Percentiles rank a stretch among this genome's conserved stretches.
Evolutionary conservation across 2,329 filamentous ascomycete species (phyloP).

Genomic region (Colletotrichum theobromicola): DNA sequence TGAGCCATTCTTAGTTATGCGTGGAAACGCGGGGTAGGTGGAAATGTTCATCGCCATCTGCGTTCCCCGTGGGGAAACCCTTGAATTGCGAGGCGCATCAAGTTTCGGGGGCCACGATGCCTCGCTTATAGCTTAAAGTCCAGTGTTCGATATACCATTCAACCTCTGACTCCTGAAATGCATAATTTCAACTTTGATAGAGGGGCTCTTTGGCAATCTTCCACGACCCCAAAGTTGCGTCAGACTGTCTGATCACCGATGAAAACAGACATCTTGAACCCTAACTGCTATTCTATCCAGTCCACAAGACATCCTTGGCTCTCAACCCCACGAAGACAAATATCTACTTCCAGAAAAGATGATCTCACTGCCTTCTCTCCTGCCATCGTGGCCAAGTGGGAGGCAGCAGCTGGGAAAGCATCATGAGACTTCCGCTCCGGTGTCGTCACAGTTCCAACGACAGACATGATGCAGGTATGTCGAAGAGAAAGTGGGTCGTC

Average conservation of each 20-base stretch:
- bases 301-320: neutral
- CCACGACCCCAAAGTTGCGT: neutral
- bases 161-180: neutral
- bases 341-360: neutral
- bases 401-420: neutral
- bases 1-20: fast-evolving
- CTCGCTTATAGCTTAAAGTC: too few species aligned
- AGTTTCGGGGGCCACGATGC: too few species aligned
- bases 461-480: neutral
- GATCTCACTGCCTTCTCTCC: neutral
- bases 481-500: too few species aligned
- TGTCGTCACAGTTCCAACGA: neutral
- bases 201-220: fast-evolving
- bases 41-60: neutral
- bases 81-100: too few species aligned
- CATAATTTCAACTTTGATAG: fast-evolving
- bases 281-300: fast-evolving
- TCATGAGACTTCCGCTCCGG: neutral
- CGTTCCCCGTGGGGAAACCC: neutral
- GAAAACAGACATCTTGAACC: fast-evolving
- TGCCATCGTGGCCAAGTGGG: neutral
- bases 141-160: fast-evolving
- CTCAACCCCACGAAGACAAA: neutral
- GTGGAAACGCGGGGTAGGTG: neutral
- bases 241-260: neutral